These are phyloP conservation scores for Dictyostelium intermedium DNA, from an alignment of 78 protist species.

Conservation along the genomic window DNA sequence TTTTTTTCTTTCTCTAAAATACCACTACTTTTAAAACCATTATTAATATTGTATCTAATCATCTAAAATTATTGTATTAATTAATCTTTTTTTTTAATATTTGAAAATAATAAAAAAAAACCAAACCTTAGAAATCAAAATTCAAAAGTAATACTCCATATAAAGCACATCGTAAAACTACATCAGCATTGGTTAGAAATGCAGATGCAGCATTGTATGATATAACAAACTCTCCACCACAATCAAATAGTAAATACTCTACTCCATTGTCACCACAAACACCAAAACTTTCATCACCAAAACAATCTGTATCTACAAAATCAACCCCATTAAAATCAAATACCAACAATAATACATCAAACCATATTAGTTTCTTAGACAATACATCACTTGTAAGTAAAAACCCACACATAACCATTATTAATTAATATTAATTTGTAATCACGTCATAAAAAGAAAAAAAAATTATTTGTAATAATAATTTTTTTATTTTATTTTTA, in stretches of 20 bases:
- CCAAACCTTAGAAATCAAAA: background rate
- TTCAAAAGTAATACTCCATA: background rate
- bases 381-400: constrained; percentile 22
- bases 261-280: constrained; percentile 9
- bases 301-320: background rate
- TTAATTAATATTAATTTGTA: background rate
- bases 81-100: background rate
- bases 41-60: background rate
- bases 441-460: background rate
- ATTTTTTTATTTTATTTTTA: no score
- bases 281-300: background rate
- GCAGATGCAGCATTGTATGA: constrained; percentile 42
- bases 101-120: background rate
- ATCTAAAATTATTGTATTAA: background rate
- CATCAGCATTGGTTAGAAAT: constrained; percentile 64
- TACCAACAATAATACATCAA: background rate
- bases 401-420: background rate
- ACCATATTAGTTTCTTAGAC: constrained; percentile 4
- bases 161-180: constrained; percentile 64
- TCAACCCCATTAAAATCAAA: constrained; percentile 23
- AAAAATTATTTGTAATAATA: no score
- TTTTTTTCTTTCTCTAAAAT: background rate
- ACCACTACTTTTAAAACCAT: background rate
- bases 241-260: background rate
- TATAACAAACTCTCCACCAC: constrained; percentile 9